phyloP scores from a whole-genome alignment of 1,284 basidiomycete species.

The Trametes sp. region DNA sequence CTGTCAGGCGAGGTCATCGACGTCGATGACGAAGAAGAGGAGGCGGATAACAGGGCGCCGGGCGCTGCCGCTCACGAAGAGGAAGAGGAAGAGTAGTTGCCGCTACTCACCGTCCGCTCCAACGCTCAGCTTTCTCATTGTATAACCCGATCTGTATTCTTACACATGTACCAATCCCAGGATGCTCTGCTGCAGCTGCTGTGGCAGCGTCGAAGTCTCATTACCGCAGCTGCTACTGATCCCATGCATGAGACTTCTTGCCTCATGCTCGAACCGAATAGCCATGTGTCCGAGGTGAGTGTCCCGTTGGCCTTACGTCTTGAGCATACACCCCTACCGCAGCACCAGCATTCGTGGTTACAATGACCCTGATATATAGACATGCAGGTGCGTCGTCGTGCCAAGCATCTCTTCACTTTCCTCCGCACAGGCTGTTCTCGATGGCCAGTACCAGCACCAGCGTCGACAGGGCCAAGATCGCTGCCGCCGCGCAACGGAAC shows the following conservation, averaged over 20 bases:
- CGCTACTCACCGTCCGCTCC: not conserved
- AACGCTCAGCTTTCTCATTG: not conserved
- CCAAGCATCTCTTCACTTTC: not conserved
- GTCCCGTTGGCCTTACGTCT: too few species aligned
- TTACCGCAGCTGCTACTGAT: not conserved
- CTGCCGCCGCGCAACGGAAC: slow-evolving; percentile 8
- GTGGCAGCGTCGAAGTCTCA: not conserved
- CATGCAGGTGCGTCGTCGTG: too few species aligned
- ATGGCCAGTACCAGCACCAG: slow-evolving; percentile 3
- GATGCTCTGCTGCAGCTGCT: not conserved
- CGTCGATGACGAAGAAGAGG: slow-evolving; percentile 21
- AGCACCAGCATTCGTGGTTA: not conserved
- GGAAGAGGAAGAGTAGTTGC: not conserved
- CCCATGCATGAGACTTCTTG: not conserved
- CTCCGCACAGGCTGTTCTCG: not conserved
- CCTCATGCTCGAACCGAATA: not conserved
- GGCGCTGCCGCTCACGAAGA: slow-evolving; percentile 25
- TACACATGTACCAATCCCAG: not conserved
- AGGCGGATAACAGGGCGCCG: slow-evolving; percentile 5
- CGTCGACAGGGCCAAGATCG: slow-evolving; percentile 7
- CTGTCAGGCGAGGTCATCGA: slow-evolving; percentile 24
- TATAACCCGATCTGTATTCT: not conserved
- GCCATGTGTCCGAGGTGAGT: too few species aligned
- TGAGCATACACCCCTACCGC: too few species aligned
- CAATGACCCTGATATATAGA: not conserved